Base-by-base conservation (phyloP, 352 stramenopile genomes). In the Elongisporangium anandrum region DNA sequence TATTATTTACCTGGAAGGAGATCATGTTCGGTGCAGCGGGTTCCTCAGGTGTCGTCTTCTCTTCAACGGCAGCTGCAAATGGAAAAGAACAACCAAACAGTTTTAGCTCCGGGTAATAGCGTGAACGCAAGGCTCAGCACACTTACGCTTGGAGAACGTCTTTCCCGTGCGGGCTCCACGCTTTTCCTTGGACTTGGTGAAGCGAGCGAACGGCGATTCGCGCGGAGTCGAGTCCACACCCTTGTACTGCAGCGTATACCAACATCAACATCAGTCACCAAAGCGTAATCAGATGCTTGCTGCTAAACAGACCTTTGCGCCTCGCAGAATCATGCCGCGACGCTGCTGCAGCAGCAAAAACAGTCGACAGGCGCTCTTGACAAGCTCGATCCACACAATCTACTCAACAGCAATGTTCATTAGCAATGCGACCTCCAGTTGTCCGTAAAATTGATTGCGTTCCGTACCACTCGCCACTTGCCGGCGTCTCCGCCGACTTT, bases 371-470 rank as follows among this genome's bases (percentile, higher is more conserved):
- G 88, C 63, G 24, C 77, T 71, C 67, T 95, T 95, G 59, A 89
- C 70, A 19, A 86, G 50, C 56, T 95, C 85, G 10, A 95, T 59
- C 73, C 72, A 85, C 12, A 93, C 75, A 72, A 95, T 93, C 70
- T 88, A 68, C 10, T 57, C 15, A 26, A 54, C 17, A 8, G 12
- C 12, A 50, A 49, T 20, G 39, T 19, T 1, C 22, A 13, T 29
- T 49, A 45, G 34, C 23, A 53, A 21, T 16, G 19, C 16, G 22
- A n/a, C n/a, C n/a, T n/a, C n/a, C n/a, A n/a, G n/a, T n/a, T n/a
- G n/a, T n/a, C n/a, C n/a, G n/a, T n/a, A n/a, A n/a, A n/a, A n/a
- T n/a, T n/a, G n/a, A n/a, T 16, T 61, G n/a, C 22, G n/a, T 10
- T 1, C 64, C 69, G 52, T 66, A 89, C 79, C 64, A 95, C 55